These are phyloP conservation scores for Skeletonema marinoi DNA, from an alignment of 108 stramenopile species.

Conservation along the genomic window DNA sequence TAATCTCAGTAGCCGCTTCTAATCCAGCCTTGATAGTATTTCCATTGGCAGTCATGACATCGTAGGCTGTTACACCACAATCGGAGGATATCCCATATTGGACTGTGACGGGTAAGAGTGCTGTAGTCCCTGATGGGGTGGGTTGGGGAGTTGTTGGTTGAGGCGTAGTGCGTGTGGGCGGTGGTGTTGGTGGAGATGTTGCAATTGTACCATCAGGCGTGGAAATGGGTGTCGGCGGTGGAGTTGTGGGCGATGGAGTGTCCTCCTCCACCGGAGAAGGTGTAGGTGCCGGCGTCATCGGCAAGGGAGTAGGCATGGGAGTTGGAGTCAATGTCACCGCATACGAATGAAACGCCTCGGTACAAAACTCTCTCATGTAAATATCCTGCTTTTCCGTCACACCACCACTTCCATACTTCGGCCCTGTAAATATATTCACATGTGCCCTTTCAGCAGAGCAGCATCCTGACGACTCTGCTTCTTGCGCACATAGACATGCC, in stretches of 20 bases:
- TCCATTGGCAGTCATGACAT: conserved; percentile 26
- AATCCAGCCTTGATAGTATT: conserved; percentile 39
- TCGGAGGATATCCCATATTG: conserved; percentile 28
- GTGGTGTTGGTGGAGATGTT: not conserved
- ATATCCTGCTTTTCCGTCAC: conserved; percentile 3
- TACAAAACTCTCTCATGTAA: conserved; percentile 21
- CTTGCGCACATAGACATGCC: conserved; percentile 24
- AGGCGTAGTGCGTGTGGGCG: not conserved
- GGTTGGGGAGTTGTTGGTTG: not conserved
- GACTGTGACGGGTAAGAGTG: conserved; percentile 1
- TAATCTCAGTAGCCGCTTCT: conserved; percentile 13
- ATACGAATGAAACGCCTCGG: conserved; percentile 19
- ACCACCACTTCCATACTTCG: not conserved
- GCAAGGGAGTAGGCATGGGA: not conserved
- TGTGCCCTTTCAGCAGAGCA: conserved; percentile 11
- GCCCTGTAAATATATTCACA: conserved; percentile 8
- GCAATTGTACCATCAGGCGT: not conserved
- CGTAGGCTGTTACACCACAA: conserved; percentile 37
- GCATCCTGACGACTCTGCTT: not conserved
- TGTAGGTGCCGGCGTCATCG: not conserved
- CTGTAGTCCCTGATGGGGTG: not conserved
- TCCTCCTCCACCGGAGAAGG: not conserved
- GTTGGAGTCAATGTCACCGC: not conserved
- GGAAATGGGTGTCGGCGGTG: not conserved
- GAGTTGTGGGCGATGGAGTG: not conserved